A percentile compares a stretch with the other conserved stretches of the same genome.
Evolutionary conservation across 495 filamentous ascomycete species (phyloP).

Genomic region (Bacidia rubella): DNA sequence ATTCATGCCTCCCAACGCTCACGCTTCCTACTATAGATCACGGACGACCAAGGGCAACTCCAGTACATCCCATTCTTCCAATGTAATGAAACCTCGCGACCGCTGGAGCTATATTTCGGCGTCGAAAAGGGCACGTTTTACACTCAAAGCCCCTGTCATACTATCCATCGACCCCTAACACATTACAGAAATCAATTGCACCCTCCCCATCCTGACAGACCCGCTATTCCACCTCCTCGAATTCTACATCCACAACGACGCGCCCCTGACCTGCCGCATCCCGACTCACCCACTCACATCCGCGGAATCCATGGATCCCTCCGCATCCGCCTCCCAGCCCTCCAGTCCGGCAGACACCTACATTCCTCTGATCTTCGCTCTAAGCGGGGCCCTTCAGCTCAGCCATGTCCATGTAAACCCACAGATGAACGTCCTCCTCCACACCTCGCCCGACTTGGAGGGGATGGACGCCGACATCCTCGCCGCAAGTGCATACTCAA

Average conservation of each 20-base stretch:
- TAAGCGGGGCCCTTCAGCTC: constrained; percentile 77
- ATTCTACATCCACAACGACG: constrained; percentile 97
- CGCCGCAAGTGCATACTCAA: constrained; percentile 75
- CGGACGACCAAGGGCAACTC: constrained; percentile 63
- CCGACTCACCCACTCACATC: constrained; percentile 54
- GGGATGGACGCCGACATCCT: constrained; percentile 53
- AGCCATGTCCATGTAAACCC: constrained; percentile 86
- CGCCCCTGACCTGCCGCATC: constrained; percentile 81
- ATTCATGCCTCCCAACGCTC: neutral
- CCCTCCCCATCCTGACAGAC: constrained; percentile 71
- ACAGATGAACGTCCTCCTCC: constrained; percentile 73
- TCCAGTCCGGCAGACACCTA: constrained; percentile 32
- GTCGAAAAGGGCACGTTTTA: constrained; percentile 39
- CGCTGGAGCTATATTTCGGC: constrained; percentile 77
- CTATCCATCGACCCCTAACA: neutral
- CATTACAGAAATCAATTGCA: constrained; percentile 71
- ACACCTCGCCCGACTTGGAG: constrained; percentile 42
- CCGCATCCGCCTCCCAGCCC: constrained; percentile 15
- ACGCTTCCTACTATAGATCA: constrained; percentile 45
- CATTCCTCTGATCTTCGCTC: constrained; percentile 63
- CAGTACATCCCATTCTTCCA: constrained; percentile 86
- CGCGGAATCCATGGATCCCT: constrained; percentile 5
- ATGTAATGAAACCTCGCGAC: constrained; percentile 77
- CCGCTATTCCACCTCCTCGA: constrained; percentile 93
- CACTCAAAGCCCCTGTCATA: neutral